Base-by-base conservation (phyloP, 192 early-diverging fungal genomes). In the Phlyctochytrium planicorne region DNA sequence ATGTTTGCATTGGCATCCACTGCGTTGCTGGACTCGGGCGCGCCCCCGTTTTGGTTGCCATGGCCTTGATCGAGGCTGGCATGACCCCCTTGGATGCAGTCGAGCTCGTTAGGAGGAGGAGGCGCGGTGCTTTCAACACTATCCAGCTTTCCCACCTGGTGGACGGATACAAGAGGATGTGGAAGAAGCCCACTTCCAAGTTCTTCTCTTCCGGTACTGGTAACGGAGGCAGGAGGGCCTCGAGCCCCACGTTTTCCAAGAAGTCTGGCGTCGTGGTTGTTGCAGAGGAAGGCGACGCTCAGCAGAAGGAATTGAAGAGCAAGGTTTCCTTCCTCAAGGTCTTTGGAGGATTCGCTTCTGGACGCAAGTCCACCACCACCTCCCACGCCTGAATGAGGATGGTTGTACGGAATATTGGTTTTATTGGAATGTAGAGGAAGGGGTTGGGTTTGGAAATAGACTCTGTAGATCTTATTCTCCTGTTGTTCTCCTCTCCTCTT, bases 1-100 rank as follows among this genome's bases (percentile, higher is more conserved):
- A 81, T 0, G 47, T 57, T 25, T 30, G 6, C 57, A 20, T 59
- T 30, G 53, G 2, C 10, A 89, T 96, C 2, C 95, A 98, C 70
- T 98, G 95, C 71, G 95, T 98, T 24, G 93, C 95, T 2, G 95
- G 95, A 30, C 84, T 98, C 3, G 95, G 95, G 3, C 90, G 96
- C 29, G 96, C 96, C 2, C 96, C 96, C 0, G 89, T 95, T 20
- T 80, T 99, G 10, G 95, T 94, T 14, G 90, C 90, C 0, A 88
- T 94, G 70, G 89, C 91, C 4, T 73, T 94, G 37, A 89, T 94
- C 53, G 92, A 94, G 66, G 82, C 85, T 57, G 92, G 92, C 20
- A 87, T 94, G 86, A 70, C 80, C 2, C 81, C 89, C 27, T 76
- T 93, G 34, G 91, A 93, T 66, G 83, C 89, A 47, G 88, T 94